Base-by-base conservation (phyloP, 257 asterid species). In the Solanum pinnatisectum region DNA sequence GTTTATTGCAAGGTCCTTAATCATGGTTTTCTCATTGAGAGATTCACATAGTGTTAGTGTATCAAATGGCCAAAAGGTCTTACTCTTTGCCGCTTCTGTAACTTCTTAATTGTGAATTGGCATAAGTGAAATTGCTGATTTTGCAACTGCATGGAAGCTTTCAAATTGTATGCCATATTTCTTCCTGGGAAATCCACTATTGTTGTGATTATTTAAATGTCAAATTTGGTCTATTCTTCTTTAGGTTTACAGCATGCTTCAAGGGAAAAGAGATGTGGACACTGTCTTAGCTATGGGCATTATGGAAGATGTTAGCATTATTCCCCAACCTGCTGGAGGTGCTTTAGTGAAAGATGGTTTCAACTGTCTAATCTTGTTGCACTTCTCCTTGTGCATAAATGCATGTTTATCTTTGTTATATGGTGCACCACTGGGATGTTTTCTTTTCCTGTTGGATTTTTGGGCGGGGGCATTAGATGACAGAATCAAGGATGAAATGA, bases 251-350 rank as follows among this genome's bases (percentile, higher is more conserved):
- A 97, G 99, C 92, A 94, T 96, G 98, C 94, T 97, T 90, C 99
- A 97, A 90, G 99, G 99, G 87, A 97, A 96, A 94, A 91, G 99
- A 92, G 99, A 97, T 90, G 98, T 93, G 46, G 99, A 97, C 87
- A 97, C 99, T 67, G 93, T 97, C 88, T 86, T 97, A 89, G 95
- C 99, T 59, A 96, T 97, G 98, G 99, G 99, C 88, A 92, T 96
- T 87, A 95, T 96, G 98, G 99, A 96, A 83, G 99, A 96, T 67
- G 98, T 95, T 87, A 97, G 98, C 92, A 95, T 97, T 88, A 92
- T 97, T 91, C 99, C 99, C 36, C 99, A 95, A 94, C 99, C 98
- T 60, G 94, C 98, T 76, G 98, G 96, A 88, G 99, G 99, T 97
- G 93, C 91, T 82, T 88, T 90, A 74, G 77, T 87, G 88, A 89